Base-by-base conservation (phyloP, 2,329 filamentous ascomycete genomes). In the Sclerotinia sclerotiorum region DNA sequence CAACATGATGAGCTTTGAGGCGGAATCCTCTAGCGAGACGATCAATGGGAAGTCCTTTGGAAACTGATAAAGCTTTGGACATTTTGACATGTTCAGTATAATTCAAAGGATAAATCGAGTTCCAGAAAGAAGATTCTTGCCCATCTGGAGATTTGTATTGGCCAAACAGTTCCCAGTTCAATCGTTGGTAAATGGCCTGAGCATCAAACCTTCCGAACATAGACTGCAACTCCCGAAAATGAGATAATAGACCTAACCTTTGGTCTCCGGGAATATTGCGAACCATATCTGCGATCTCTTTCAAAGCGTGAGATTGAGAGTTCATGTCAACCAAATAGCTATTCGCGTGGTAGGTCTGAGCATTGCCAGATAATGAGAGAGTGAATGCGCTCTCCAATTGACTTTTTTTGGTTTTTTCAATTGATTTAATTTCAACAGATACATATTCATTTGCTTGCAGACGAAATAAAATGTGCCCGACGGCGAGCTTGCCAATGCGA, bases 1-100 rank as follows among this genome's bases (percentile, higher is more conserved):
- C 54, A 56, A n/a, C 17, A n/a, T 56, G 27, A 56, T 56, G 54
- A 21, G 54, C 29, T 56, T 56, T 35, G 29, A 56, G 54, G 2
- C 54, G 54, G 54, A 56, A 56, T 56, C 54, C 54, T 56, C 54
- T 56, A 21, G 54, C 29, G 17, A 56, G 32, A 56, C 54, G 54
- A 21, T 56, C 54, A 56, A 56, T 39, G 13, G 29, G 54, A 56
- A 32, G 2, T 39, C 54, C 54, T 35, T 39, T 56, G 29, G 29
- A 13, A 32, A 35, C 29, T 19, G 15, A 11, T 56, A 56, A 4
- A n/a, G 54, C 29, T 17, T 56, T 56, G 19, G 29, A 10, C 8
- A 21, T 56, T n/a, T 56, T n/a, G 1, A 56, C 13, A 15, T 56
- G 29, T n/a, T 56, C 17, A 39, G 15, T 56, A 15, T 19, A 13